phyloP scores from a whole-genome alignment of 768 basidiomycete genomes.

The Rubroboletus satanas region DNA sequence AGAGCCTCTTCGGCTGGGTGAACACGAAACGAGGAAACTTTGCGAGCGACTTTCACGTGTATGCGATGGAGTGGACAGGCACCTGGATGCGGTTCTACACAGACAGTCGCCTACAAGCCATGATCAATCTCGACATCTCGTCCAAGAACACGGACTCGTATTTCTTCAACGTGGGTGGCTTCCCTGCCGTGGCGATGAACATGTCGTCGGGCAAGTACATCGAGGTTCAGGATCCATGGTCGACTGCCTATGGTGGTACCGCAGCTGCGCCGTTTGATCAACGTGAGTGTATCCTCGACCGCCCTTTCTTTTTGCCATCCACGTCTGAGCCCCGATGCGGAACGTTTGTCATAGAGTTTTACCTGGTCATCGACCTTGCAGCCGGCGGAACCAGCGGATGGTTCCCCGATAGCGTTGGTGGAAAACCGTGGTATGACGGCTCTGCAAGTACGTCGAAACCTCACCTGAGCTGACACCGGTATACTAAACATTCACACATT shows the following conservation, averaged over 20 bases:
- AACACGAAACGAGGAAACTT: conserved; percentile 41
- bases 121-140: conserved; percentile 48
- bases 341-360: conserved; percentile 55
- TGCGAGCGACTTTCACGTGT: conserved; percentile 49
- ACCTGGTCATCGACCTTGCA: conserved; percentile 75
- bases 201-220: conserved; percentile 35
- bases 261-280: conserved; percentile 43
- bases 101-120: conserved; percentile 48
- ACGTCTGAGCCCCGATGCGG: conserved; percentile 4
- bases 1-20: conserved; percentile 36
- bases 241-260: conserved; percentile 36
- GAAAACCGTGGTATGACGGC: conserved; percentile 57
- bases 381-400: conserved; percentile 75
- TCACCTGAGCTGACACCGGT: conserved; percentile 12
- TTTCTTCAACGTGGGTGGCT: conserved; percentile 51
- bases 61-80: conserved; percentile 58
- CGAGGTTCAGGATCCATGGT: conserved; percentile 48
- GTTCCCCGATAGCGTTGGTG: conserved; percentile 48
- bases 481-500: conserved; percentile 8
- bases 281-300: conserved; percentile 21
- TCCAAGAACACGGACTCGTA: conserved; percentile 39
- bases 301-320: neutral
- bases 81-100: conserved; percentile 52
- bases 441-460: conserved; percentile 41
- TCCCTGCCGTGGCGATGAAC: conserved; percentile 48